Evolutionary conservation across 352 stramenopile species (phyloP).

Genomic region (Thalassiosira ordinaria): DNA sequence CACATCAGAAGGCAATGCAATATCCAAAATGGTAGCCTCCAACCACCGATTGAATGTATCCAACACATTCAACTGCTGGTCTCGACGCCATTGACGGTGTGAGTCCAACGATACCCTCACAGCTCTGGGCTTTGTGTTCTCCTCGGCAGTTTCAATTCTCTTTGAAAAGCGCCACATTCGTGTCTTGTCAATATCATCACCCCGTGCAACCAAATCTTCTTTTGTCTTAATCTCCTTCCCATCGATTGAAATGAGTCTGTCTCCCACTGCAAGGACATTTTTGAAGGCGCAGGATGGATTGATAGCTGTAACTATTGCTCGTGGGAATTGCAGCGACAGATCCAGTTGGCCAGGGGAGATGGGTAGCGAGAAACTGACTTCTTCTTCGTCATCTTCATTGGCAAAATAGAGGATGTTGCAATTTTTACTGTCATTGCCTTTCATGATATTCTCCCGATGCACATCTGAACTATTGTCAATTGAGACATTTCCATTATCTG

Average conservation of each 20-base stretch:
- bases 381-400: not conserved
- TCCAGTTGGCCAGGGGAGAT: not conserved
- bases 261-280: not conserved
- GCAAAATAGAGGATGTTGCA: too few relatives aligned
- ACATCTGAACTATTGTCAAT: too few relatives aligned
- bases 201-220: not conserved
- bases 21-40: slow-evolving; percentile 94
- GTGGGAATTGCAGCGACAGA: not conserved
- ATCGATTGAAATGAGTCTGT: not conserved
- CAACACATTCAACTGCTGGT: slow-evolving; percentile 96
- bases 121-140: too few relatives aligned
- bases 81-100: slow-evolving; percentile 85
- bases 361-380: not conserved
- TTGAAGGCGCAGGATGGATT: not conserved
- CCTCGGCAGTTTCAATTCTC: too few relatives aligned
- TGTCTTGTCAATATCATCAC: too few relatives aligned
- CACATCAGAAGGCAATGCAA: slow-evolving; percentile 78
- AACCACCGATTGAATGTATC: slow-evolving; percentile 99
- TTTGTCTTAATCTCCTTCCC: not conserved
- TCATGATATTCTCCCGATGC: too few relatives aligned
- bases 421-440: too few relatives aligned
- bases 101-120: slow-evolving; percentile 46
- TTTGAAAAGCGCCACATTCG: too few relatives aligned
- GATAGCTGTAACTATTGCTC: not conserved
- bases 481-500: too few relatives aligned